Percentiles rank a stretch among this genome's conserved stretches.
These are phyloP conservation scores for Fusarium begoniae DNA, from an alignment of 2,329 filamentous ascomycete genomes.

Conservation along the genomic window DNA sequence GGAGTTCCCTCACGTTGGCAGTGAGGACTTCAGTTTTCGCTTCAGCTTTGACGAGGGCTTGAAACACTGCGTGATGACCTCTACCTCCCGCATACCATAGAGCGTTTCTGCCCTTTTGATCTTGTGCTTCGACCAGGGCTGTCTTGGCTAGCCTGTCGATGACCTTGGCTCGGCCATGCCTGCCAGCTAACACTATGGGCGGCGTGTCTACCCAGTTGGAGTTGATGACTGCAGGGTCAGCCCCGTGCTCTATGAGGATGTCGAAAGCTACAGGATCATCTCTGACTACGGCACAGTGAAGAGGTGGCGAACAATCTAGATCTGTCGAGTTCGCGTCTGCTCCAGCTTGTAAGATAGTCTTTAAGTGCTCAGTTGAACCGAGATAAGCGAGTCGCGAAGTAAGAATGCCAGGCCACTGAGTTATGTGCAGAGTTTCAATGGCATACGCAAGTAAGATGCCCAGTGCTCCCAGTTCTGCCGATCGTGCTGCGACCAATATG, in stretches of 20 bases:
- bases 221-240: neutral
- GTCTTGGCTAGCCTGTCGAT: neutral
- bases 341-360: neutral
- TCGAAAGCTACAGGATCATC: neutral
- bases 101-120: neutral
- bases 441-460: neutral
- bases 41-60: neutral
- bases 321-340: neutral
- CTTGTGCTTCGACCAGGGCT: neutral
- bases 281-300: neutral
- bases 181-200: neutral
- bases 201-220: neutral
- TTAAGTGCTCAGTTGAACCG: neutral
- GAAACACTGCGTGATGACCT: neutral
- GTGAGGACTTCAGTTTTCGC: neutral
- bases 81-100: neutral
- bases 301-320: neutral
- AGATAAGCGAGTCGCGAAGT: rapidly evolving
- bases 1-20: neutral
- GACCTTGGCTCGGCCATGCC: neutral
- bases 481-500: neutral
- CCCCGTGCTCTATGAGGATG: neutral
- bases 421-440: neutral
- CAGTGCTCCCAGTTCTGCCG: neutral
- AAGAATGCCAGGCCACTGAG: neutral